Evolutionary conservation across 768 basidiomycete species (phyloP), one percentile per base, ranked within the genome.

Genomic region (Termitomyces sp.): DNA sequence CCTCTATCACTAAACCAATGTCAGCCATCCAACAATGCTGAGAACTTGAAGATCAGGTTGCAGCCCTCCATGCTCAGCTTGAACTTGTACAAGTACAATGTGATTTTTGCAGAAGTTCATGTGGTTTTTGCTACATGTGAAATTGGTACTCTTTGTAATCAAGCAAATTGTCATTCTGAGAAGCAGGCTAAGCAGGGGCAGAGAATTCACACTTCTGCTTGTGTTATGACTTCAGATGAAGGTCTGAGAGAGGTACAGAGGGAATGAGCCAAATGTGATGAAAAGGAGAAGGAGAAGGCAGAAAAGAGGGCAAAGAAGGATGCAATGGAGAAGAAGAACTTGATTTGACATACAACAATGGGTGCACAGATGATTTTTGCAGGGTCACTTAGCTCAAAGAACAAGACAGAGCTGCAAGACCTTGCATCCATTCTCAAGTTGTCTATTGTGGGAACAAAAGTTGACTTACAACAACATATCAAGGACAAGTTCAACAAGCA

Each of bases 151-250:
- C 46, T 57, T 12, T 10, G 1, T 10, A 5, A 25, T 0, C 36
- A 57, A 12, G 56, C 31, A n/a, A 46, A 57, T 48, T 6, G 1
- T 2, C 3, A 4, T 40, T 7, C 42, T 25, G 55, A 56, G 55
- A 56, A 56, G 17, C 36, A 56, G 12, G 56, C 45, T 0, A 45
- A 45, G 7, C 46, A 57, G 17, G 46, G 20, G 3, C 36, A 4
- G 2, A 34, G 47, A 0, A 49, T 58, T 3, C 5, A 58, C 4
- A 46, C 34, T 11, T 47, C 32, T 3, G 37, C 25, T 10, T 7
- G 12, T 47, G 46, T 58, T 8, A 58, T 58, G 57, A 58, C 47
- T 17, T 47, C 12, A 25, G 57, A 58, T 32, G 47, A 58, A 20
- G 47, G 36, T 0, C 20, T 57, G 8, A 0, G 10, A 1, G 11